Base-by-base conservation (phyloP, 805 yeast species). In the Candida maris region DNA sequence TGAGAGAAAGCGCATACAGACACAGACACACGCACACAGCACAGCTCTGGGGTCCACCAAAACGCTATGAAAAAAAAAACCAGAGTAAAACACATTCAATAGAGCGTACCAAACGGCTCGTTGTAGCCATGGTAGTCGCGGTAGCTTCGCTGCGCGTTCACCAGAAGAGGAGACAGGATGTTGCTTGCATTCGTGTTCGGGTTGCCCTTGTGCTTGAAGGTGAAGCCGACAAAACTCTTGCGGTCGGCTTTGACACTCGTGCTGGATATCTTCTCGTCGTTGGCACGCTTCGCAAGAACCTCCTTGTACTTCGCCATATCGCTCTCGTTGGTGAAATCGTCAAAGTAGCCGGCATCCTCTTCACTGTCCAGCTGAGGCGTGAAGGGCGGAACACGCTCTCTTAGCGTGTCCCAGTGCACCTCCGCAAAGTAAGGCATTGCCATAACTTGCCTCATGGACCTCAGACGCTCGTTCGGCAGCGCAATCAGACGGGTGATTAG, bases 251-350 rank as follows among this genome's bases (percentile, higher is more conserved):
- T 70, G 28, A 72, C 72, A 20, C 75, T 72, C 56, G 75, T 66
- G 34, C 82, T 89, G 22, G 93, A 83, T 55, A 89, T 63, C 44
- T 72, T 79, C 58, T 89, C 96, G 52, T 85, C 81, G 45, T 84
- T 85, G 19, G 76, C 85, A 52, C 87, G 87, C 64, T 95, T 84
- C 45, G 91, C 94, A 70, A 93, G 81, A 10, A 93, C 98, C 54
- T 93, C 98, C 53, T 93, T 91, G 66, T 93, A 93, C 61, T 93
- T 89, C 44, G 91, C 93, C 97, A 93, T 88, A 59, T 91, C 95
- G 31, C 85, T 88, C 59, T 91, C 97, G 61, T 88, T 93, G 41
- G 86, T 86, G 60, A 93, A 93, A 61, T 93, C 98, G 64, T 93
- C 99, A 58, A 93, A 93, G 64, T 93, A 93, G 1, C 99, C 99